These are phyloP conservation scores for Jatropha podagrica DNA, from an alignment of 441 rosid species.

Conservation along the genomic window DNA sequence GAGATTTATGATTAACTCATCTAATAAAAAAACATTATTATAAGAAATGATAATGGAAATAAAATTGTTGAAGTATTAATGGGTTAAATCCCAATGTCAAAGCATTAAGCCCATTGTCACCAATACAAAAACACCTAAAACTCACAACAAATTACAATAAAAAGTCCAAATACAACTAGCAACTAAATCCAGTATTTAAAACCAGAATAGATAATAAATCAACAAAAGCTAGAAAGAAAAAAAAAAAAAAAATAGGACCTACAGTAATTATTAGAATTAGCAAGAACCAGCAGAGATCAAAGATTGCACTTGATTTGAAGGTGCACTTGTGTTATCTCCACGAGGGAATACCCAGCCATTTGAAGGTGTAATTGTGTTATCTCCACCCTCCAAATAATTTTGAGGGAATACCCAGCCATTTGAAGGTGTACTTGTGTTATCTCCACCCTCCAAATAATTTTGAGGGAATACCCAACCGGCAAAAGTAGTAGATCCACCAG, in stretches of 20 bases:
- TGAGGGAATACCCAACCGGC: background rate
- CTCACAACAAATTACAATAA: background rate
- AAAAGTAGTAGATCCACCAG: background rate
- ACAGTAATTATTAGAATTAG: too few species aligned
- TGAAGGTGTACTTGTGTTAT: background rate
- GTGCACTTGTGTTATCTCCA: background rate
- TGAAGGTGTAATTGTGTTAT: background rate
- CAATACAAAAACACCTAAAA: background rate
- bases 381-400: background rate
- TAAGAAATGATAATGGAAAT: background rate
- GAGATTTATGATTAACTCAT: too few species aligned
- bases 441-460: background rate
- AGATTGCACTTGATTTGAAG: background rate
- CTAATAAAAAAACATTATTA: too few species aligned
- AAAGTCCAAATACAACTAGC: background rate
- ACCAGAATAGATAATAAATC: too few species aligned
- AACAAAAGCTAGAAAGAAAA: too few species aligned
- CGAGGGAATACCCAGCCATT: too few species aligned
- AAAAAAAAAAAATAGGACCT: too few species aligned
- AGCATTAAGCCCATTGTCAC: background rate
- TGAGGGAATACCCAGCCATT: too few species aligned
- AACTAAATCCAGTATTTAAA: background rate
- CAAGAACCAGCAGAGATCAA: background rate
- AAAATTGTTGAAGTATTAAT: background rate
- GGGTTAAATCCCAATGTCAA: background rate